Percentiles rank a stretch among this genome's conserved stretches.
These are phyloP conservation scores for Thinopyrum obtusiflorum DNA, from an alignment of 202 grass and related monocot genomes.

Conservation along the genomic window DNA sequence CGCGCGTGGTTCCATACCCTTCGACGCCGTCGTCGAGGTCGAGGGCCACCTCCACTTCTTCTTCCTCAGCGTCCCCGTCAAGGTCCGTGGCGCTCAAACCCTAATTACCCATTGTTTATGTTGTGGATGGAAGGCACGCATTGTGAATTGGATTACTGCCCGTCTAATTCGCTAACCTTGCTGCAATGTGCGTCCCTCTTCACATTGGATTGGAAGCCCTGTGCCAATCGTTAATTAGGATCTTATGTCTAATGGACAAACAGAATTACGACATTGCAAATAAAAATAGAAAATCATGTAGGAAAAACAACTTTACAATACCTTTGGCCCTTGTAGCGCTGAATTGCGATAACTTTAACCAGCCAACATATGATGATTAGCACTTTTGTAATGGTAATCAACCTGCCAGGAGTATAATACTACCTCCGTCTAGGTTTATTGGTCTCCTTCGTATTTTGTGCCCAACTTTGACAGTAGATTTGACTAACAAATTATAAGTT, in stretches of 20 bases:
- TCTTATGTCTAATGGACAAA: neutral
- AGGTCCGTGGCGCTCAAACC: conserved; percentile 43
- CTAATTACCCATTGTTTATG: neutral
- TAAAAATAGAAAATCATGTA: neutral
- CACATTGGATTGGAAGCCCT: neutral
- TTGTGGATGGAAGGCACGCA: neutral
- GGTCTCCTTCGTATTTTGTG: too few species aligned
- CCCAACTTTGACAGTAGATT: too few species aligned
- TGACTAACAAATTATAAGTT: too few species aligned
- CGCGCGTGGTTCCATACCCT: conserved; percentile 57
- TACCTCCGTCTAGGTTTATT: too few species aligned
- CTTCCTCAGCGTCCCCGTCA: conserved; percentile 73
- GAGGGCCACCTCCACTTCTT: conserved; percentile 61
- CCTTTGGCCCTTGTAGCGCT: neutral
- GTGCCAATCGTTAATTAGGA: neutral
- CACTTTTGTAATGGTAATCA: neutral
- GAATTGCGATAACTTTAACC: neutral
- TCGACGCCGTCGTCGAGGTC: conserved; percentile 70
- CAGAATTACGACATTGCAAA: neutral
- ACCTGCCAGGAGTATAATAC: neutral
- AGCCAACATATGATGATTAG: neutral
- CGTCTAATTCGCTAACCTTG: neutral
- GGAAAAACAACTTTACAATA: neutral
- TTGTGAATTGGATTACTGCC: neutral
- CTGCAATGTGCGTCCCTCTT: neutral